These are phyloP conservation scores for Carallia brachiata DNA, from an alignment of 345 rosid species.

Conservation along the genomic window DNA sequence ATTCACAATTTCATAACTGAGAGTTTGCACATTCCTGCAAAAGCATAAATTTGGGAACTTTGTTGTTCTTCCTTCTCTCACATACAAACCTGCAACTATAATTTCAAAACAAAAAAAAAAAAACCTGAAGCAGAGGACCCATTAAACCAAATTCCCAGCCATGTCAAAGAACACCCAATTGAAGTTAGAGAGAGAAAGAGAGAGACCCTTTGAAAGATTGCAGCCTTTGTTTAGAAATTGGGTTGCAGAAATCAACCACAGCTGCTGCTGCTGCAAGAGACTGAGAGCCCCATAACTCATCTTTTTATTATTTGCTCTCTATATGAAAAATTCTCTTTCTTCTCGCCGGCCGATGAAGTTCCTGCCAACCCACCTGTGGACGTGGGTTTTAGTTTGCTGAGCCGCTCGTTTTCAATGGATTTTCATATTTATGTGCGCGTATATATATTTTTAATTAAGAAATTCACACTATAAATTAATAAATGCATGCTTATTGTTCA, in stretches of 20 bases:
- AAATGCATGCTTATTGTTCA: no score
- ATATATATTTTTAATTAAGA: no score
- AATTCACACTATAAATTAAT: no score
- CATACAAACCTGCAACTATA: conserved; percentile 26
- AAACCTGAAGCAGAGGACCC: neutral
- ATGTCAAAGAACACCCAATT: neutral
- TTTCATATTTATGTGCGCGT: no score
- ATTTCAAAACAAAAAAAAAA: neutral
- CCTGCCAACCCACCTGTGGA: no score
- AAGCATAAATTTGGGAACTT: conserved; percentile 40
- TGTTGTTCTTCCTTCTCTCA: conserved; percentile 17
- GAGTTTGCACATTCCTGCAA: conserved; percentile 52
- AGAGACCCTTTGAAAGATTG: conserved; percentile 26
- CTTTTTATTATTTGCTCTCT: neutral
- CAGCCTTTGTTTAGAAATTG: conserved; percentile 20
- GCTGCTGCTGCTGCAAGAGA: conserved; percentile 20
- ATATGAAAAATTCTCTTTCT: no score
- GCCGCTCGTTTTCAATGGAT: no score
- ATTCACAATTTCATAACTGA: conserved; percentile 40
- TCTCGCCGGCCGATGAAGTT: no score
- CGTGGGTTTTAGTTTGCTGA: no score
- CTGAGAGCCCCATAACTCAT: conserved; percentile 32
- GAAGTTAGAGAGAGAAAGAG: neutral
- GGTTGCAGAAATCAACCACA: conserved; percentile 31
- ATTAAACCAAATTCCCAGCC: neutral